Percentiles rank a stretch among this genome's conserved stretches.
These are phyloP conservation scores for Samsoniella hepiali DNA, from an alignment of 2,329 filamentous ascomycete genomes.

Conservation along the genomic window DNA sequence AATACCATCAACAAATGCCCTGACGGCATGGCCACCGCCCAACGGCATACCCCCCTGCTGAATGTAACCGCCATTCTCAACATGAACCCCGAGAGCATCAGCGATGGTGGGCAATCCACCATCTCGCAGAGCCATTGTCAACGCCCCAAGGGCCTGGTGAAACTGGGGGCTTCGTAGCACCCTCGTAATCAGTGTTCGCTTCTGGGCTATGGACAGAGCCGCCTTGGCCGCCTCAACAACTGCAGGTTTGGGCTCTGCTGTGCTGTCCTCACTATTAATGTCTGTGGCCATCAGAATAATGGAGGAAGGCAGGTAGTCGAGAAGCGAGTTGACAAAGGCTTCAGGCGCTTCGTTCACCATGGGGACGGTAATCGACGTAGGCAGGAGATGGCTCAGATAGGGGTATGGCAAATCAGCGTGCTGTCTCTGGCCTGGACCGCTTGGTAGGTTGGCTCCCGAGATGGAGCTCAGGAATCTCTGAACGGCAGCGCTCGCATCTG, in stretches of 20 bases:
- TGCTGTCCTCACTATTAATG: conserved; percentile 49
- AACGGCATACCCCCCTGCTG: conserved; percentile 75
- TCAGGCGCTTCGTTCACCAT: conserved; percentile 65
- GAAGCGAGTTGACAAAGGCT: conserved; percentile 67
- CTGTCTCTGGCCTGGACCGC: conserved; percentile 36
- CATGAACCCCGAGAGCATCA: conserved; percentile 75
- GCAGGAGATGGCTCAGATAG: conserved; percentile 80
- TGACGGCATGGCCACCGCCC: conserved; percentile 82
- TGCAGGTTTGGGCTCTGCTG: conserved; percentile 64
- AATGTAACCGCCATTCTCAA: conserved; percentile 82
- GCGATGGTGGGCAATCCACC: conserved; percentile 87
- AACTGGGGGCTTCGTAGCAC: conserved; percentile 90
- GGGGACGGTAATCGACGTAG: conserved; percentile 72
- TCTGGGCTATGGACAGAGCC: conserved; percentile 70
- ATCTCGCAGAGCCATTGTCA: conserved; percentile 85
- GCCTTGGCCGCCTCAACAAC: conserved; percentile 70
- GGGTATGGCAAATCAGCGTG: conserved; percentile 64
- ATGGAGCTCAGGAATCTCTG: conserved; percentile 87
- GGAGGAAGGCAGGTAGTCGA: conserved; percentile 73
- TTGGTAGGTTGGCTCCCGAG: conserved; percentile 48
- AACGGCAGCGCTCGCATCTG: conserved; percentile 74
- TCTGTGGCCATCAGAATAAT: conserved; percentile 75
- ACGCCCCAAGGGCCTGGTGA: conserved; percentile 75
- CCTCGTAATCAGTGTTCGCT: conserved; percentile 74
- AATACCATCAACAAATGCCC: conserved; percentile 87